Base-by-base conservation (phyloP, 345 rosid species). In the Stellera chamaejasme region DNA sequence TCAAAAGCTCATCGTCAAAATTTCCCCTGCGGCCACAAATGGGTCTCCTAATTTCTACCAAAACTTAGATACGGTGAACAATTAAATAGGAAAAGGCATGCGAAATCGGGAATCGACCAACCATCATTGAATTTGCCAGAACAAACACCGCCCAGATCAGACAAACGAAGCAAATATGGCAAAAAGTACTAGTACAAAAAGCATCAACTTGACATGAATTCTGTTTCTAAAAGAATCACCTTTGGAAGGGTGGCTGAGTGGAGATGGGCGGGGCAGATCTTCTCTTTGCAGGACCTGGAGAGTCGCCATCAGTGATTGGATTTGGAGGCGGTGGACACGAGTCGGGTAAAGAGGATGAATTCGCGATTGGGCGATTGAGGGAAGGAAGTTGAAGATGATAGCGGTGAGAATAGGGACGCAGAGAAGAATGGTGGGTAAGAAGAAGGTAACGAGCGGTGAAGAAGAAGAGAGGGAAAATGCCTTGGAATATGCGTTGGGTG, bases 221-320 rank as follows among this genome's bases (percentile, higher is more conserved):
- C 46, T 15, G 7, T 2, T 25, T 12, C 45, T 6, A 66, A n/a
- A 12, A 26, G 15, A 12, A 5, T 6, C 58, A 85, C 88, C 90
- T 71, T 76, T 71, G 12, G 59, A 65, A 48, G 70, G 55, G 68
- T 74, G 84, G 50, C 54, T 54, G 16, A 70, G 72, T 11, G 79
- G 74, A 53, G 96, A 75, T 10, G 85, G 65, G 13, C 65, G 63
- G 60, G 75, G 61, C 61, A 72, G 81, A 42, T 85, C 81, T 6
- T 77, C 79, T 23, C 75, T 71, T 67, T 68, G 86, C 72, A 91
- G 67, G 52, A 88, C 76, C 23, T 79, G 76, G 13, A 75, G 76
- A 27, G 85, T 60, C 59, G 97, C 96, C 98, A 87, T 91, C 72
- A 66, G 66, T 63, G 70, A 23, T 54, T 47, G 63, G 60, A 45